Base-by-base conservation (phyloP, 2,329 filamentous ascomycete genomes). In the Nemania sp. region DNA sequence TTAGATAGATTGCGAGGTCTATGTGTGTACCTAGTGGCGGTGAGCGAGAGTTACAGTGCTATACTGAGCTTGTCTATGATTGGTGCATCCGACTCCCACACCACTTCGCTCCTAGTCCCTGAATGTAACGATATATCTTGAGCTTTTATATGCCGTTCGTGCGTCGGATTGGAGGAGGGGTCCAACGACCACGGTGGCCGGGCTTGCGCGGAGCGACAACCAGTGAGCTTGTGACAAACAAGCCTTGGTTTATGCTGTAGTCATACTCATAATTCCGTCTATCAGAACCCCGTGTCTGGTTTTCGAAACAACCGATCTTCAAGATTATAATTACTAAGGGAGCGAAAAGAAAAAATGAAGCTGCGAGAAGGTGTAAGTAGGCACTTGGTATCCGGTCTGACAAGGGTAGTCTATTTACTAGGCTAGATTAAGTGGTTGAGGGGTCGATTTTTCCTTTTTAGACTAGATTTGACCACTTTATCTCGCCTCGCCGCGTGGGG, bases 1-100 rank as follows among this genome's bases (percentile, higher is more conserved):
- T 4, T 35, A 26, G 29, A 22, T 35, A 27, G 20, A 22, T 35
- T 35, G 6, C 11, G 18, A 5, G 32, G 32, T 22, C 15, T 22
- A n/a, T 7, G 13, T 41, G 18, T 41, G 38, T 10, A 15, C 18
- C 38, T 45, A 45, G 22, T 67, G 47, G 64, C 64, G 64, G 64
- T 67, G 64, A 63, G 64, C 59, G 47, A 63, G 45, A 20, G 64
- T 67, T 49, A 18, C 47, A 58, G 49, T 52, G 52, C 24, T 20
- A 43, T 49, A 35, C 15, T 32, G 38, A 18, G 20, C 32, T n/a
- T 18, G 18, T 47, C n/a, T 41, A 38, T 20, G 51, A 62, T 55
- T 55, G 51, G 60, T 43, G 38, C 51, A 41, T 45, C 13, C 8
- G 41, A 20, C 15, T 11, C 18, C 47, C 10, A 27, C 15, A 51